phyloP scores from a whole-genome alignment of 2,329 filamentous ascomycete genomes.

The Fusarium praegraminearum region DNA sequence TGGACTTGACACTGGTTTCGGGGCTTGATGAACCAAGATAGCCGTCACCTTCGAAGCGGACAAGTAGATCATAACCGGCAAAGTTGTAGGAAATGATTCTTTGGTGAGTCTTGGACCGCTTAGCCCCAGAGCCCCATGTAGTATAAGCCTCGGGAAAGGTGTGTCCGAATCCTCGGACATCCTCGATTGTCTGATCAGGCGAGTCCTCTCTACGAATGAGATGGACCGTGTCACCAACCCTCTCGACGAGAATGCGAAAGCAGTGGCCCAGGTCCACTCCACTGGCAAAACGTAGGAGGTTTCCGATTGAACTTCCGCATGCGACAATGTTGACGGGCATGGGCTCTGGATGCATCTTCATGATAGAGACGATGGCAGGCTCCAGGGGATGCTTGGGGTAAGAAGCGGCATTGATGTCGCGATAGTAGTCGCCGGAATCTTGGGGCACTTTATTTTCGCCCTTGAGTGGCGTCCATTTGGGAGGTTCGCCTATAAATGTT shows the following conservation, averaged over 20 bases:
- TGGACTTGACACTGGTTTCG: not conserved
- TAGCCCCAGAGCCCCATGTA: slow-evolving; percentile 67
- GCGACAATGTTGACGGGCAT: slow-evolving; percentile 67
- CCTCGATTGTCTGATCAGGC: slow-evolving; percentile 66
- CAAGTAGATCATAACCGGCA: slow-evolving; percentile 51
- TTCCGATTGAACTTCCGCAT: slow-evolving; percentile 71
- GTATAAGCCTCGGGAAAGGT: slow-evolving; percentile 76
- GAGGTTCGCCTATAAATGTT: slow-evolving; percentile 40
- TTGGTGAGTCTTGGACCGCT: slow-evolving; percentile 70
- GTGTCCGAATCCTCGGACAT: slow-evolving; percentile 72
- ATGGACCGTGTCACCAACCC: slow-evolving; percentile 68
- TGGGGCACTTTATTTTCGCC: not conserved
- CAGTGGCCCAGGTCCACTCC: slow-evolving; percentile 58
- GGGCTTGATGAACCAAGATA: slow-evolving; percentile 32
- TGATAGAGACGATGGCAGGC: slow-evolving; percentile 59
- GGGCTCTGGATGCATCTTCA: slow-evolving; percentile 42
- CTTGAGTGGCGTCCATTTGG: slow-evolving; percentile 38
- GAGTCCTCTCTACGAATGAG: slow-evolving; percentile 72
- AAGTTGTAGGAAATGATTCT: slow-evolving; percentile 70
- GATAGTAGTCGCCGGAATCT: slow-evolving; percentile 64
- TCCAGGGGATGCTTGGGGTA: slow-evolving; percentile 64
- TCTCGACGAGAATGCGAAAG: slow-evolving; percentile 71
- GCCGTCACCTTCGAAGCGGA: slow-evolving; percentile 49
- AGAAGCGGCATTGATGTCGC: slow-evolving; percentile 65
- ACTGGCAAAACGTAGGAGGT: slow-evolving; percentile 68